Evolutionary conservation across 2,329 filamentous ascomycete species (phyloP), one percentile per base, ranked within the genome.

Genomic region (Blastomyces parvus): DNA sequence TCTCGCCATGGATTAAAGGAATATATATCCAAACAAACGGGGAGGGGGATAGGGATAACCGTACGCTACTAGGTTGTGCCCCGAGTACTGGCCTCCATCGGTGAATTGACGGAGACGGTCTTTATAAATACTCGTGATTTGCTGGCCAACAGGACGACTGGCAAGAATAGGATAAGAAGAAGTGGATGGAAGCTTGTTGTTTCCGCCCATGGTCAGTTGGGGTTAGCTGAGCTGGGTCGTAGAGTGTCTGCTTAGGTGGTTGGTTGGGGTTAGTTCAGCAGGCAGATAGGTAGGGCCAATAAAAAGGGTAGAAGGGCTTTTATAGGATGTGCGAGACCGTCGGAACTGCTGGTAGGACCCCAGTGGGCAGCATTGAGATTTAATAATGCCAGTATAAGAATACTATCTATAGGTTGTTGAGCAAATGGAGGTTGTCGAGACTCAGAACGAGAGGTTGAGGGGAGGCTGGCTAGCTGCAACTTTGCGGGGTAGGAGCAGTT

Each of bases 61-160:
- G 67, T 79, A 89, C 85, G 88, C 84, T 64, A 87, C 79, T 57
- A 96, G 81, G 71, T 91, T 91, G 69, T 89, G 82, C 64, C 83
- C 83, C 66, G 87, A 82, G 78, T 91, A 96, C 77, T 95, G 90
- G 59, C 91, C 91, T 58, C 79, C 80, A 65, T 84, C 84, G 65
- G 90, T 91, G 77, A 97, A 96, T 71, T 89, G 87, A 65, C 83
- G 81, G 72, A 97, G 87, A 62, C 93, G 87, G 69, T 91, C 87
- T 71, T 86, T 88, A 79, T 96, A 95, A 76, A 97, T 91, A 73
- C 84, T 85, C 69, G 87, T 83, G 75, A 96, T 97, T 74, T 88
- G 86, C 77, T 94, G 89, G 67, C 90, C 91, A 64, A 85, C 82
- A 25, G 84, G 84, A 63, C 77, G 74, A 62, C 77, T 70, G 44